Percentiles rank a stretch among this genome's conserved stretches.
Conservation (phyloP, 805 yeast genomes). For the Metschnikowia kunwiensis region DNA sequence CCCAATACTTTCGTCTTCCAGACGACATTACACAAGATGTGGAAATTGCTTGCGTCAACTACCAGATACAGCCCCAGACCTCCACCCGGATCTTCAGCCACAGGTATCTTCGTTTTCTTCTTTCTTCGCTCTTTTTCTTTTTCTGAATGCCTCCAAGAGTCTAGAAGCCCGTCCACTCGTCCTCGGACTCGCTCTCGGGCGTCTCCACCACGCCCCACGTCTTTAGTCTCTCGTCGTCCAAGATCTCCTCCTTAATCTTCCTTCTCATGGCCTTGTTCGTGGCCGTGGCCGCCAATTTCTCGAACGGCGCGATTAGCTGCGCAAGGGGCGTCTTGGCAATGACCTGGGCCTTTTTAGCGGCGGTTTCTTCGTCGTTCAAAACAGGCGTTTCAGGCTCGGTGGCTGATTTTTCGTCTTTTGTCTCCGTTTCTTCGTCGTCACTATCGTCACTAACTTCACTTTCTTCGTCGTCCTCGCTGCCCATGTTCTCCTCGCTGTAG, state of each 20-base stretch:
- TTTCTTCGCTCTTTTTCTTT: too few species aligned
- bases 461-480: constrained; percentile 29
- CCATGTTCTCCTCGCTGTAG: constrained; percentile 39
- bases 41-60: too few species aligned
- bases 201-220: constrained; percentile 57
- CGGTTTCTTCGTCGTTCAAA: constrained; percentile 12
- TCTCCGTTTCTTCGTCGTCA: constrained; percentile 7
- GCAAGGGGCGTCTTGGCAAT: constrained; percentile 50
- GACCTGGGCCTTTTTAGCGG: constrained; percentile 28
- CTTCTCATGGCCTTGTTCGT: constrained; percentile 61
- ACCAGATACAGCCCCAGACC: too few species aligned
- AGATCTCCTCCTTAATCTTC: constrained; percentile 62
- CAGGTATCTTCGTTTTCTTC: too few species aligned
- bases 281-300: constrained; percentile 45
- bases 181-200: constrained; percentile 24
- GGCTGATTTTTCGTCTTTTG: constrained; percentile 24
- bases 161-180: constrained; percentile 24
- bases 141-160: too few species aligned
- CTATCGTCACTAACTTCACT: constrained; percentile 28
- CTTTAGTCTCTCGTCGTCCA: constrained; percentile 58
- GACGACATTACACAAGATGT: too few species aligned
- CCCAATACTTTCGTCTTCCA: too few species aligned
- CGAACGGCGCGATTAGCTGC: constrained; percentile 59
- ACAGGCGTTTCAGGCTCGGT: constrained; percentile 34
- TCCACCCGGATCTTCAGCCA: too few species aligned